These are phyloP conservation scores for Pythium inflatum DNA, from an alignment of 352 stramenopile species.

Conservation along the genomic window DNA sequence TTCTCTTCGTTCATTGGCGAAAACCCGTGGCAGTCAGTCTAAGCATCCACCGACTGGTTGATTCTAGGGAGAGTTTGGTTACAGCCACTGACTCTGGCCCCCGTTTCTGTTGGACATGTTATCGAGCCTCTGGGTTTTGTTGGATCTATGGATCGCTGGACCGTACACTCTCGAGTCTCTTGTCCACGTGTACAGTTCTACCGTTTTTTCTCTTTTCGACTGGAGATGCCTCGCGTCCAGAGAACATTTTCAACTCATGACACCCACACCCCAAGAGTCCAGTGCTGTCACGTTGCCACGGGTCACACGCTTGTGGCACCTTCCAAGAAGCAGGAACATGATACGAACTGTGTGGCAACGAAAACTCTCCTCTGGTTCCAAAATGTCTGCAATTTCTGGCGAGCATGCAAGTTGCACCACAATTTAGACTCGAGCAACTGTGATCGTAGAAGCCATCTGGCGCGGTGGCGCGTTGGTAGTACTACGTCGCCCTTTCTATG, in stretches of 20 bases:
- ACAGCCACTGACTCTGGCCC: conserved; percentile 10
- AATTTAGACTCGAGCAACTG: conserved; percentile 22
- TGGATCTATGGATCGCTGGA: not conserved
- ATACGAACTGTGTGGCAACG: no score
- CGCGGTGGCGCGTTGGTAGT: conserved; percentile 4
- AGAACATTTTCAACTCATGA: no score
- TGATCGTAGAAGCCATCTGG: conserved; percentile 21
- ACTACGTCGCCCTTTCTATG: conserved; percentile 9
- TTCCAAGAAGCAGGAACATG: no score
- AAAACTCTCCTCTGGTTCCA: not conserved
- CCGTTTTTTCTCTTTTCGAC: conserved; percentile 2
- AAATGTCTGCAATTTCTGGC: not conserved
- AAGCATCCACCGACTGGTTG: not conserved
- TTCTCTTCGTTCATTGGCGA: conserved; percentile 1
- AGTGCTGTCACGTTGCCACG: no score
- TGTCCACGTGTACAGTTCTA: no score
- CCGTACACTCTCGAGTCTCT: not conserved
- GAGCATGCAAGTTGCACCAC: conserved; percentile 5
- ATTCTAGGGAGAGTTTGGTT: not conserved
- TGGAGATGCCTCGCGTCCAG: no score
- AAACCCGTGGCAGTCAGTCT: conserved; percentile 3
- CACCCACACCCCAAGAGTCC: no score
- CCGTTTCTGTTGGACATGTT: conserved; percentile 16
- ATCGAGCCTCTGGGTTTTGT: not conserved
- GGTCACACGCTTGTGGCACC: no score